Evolutionary conservation across 2,329 filamentous ascomycete species (phyloP), one percentile per base, ranked within the genome.

Genomic region (Metarhizium anisopliae): DNA sequence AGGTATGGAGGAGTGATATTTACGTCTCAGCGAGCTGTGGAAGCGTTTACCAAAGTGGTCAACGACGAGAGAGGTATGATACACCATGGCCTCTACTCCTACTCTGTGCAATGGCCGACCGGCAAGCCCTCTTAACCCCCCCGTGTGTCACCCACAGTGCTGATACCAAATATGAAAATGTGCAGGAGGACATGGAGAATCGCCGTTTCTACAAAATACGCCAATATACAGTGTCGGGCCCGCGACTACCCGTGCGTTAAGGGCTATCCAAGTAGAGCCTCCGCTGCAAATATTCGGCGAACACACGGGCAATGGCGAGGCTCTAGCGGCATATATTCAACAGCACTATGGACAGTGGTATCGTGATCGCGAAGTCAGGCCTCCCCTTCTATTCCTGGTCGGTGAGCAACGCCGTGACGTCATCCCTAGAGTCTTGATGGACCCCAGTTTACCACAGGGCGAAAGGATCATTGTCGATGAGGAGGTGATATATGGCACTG

Each of bases 401-500:
- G 94, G 94, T 20, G 93, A 96, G 67, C 89, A 92, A 67, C 82
- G 91, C 55, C 77, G 94, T 49, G 94, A 97, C 68, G 84, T 96
- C 61, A 96, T 99, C 60, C 92, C 94, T 1, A 89, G 82, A 63
- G 90, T 83, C 1, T 74, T 97, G 42, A 88, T 85, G 76, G 79
- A 81, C 43, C 66, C 74, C 0, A 63, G 67, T 0, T 71, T 91
- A 8, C 69, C 78, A 0, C 60, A 67, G 0, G 66, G 74, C 14
- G 69, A 71, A 53, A 75, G 81, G 51, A 87, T 94, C 25, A 70
- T 70, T 7, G 87, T 97, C 1, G 81, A 87, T 42, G 92, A 97
- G 70, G 67, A 90, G 7, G 84, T 93, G 2, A 85, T 96, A 13
- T 99, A 99, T 67, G 87, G 89, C 57, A 96, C 93, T 0, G 84